phyloP scores from a whole-genome alignment of 2,329 filamentous ascomycete genomes.

The Botrytis deweyae region DNA sequence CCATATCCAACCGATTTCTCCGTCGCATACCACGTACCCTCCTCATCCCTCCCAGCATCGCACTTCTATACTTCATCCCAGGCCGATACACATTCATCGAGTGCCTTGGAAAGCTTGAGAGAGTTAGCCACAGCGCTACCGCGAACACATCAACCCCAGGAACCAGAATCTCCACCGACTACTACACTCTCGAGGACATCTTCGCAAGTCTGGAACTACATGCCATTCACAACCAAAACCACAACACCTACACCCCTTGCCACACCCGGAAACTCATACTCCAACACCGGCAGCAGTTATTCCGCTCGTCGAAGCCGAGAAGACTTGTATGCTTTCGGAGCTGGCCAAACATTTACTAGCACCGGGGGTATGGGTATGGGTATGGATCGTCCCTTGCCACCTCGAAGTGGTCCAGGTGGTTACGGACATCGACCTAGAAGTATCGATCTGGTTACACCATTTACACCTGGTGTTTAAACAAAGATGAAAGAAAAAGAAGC shows the following conservation, averaged over 20 bases:
- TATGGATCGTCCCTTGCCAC: conserved; percentile 57
- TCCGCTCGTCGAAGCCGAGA: conserved; percentile 29
- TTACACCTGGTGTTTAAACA: conserved; percentile 20
- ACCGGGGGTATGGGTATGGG: conserved; percentile 38
- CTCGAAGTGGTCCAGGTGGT: conserved; percentile 50
- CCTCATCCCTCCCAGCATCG: conserved; percentile 42
- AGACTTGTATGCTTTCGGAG: conserved; percentile 31
- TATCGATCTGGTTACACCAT: conserved; percentile 62
- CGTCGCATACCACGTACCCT: conserved; percentile 39
- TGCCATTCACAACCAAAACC: conserved; percentile 34
- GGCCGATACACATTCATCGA: conserved; percentile 26
- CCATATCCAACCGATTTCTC: conserved; percentile 25
- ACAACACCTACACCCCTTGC: conserved; percentile 30
- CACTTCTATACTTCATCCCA: conserved; percentile 19
- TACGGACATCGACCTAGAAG: conserved; percentile 58
- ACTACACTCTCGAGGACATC: conserved; percentile 30
- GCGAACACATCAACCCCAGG: conserved; percentile 20
- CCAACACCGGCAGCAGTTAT: conserved; percentile 25
- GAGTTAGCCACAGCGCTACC: conserved; percentile 36
- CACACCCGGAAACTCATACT: conserved; percentile 34
- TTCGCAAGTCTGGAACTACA: conserved; percentile 37
- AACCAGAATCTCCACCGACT: conserved; percentile 21
- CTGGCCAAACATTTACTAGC: conserved; percentile 40
- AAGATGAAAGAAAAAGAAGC: background rate
- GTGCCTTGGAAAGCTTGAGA: conserved; percentile 34